Percentiles rank a stretch among this genome's conserved stretches.
Conservation (phyloP, 164 flowering plant genomes). For the Magnolia kwangsiensis region DNA sequence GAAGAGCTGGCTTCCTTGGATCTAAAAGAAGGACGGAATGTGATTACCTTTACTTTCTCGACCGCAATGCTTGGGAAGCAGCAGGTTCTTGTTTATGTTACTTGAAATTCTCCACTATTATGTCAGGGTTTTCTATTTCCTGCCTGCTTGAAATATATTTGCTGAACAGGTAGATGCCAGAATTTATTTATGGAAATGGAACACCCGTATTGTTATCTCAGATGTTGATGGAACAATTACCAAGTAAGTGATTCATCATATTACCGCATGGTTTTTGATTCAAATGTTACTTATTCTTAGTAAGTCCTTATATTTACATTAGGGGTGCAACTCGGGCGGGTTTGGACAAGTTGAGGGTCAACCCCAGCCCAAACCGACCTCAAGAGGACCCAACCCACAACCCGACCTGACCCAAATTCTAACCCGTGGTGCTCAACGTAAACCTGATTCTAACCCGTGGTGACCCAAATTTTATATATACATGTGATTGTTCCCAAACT, state of each 20-base stretch:
- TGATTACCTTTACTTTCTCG: slow-evolving; percentile 74
- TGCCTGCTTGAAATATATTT: slow-evolving; percentile 7
- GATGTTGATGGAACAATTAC: slow-evolving; percentile 99
- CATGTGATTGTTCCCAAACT: too few relatives aligned
- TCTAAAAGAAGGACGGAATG: slow-evolving; percentile 78
- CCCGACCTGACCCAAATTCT: too few relatives aligned
- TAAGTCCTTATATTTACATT: background rate
- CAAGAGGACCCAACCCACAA: too few relatives aligned
- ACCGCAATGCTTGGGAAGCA: slow-evolving; percentile 91
- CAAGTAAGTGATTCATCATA: slow-evolving; percentile 41
- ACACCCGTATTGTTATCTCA: slow-evolving; percentile 81
- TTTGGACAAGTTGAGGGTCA: too few relatives aligned
- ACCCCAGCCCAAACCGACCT: too few relatives aligned
- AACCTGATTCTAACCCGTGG: too few relatives aligned
- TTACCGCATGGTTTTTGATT: background rate
- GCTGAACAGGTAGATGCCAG: slow-evolving; percentile 84
- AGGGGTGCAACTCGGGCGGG: too few relatives aligned
- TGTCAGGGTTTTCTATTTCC: background rate
- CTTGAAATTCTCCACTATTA: slow-evolving; percentile 3
- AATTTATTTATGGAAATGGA: slow-evolving; percentile 97
- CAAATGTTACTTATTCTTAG: background rate
- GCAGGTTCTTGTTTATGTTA: slow-evolving; percentile 49
- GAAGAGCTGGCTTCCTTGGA: slow-evolving; percentile 80
- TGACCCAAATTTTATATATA: too few relatives aligned
- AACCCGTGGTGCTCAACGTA: too few relatives aligned